Base-by-base conservation (phyloP, 1,284 basidiomycete genomes). In the Xerocomus amazonicus region DNA sequence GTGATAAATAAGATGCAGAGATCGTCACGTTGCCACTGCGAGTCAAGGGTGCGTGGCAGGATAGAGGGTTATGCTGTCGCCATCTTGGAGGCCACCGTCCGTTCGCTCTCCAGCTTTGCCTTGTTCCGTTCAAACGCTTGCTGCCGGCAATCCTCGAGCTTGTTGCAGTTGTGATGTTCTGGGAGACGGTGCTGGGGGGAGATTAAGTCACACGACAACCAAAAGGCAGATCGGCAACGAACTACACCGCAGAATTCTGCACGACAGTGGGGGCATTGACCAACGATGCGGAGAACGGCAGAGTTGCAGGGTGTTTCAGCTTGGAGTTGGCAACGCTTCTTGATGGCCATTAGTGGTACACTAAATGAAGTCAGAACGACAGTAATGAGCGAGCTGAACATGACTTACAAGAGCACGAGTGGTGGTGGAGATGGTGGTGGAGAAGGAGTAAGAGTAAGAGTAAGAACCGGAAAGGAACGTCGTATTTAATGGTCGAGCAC, bases 61-160 rank as follows among this genome's bases (percentile, higher is more conserved):
- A 32, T 23, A 49, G 29, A 55, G 54, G 27, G 48, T 76, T 74
- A 91, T 67, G 84, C 86, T 45, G 81, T 83, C 51, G 84, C 82
- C 78, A 92, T 84, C 83, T 92, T 92, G 62, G 83, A 74, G 33
- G 84, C 83, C 31, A 89, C 83, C n/a, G 90, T 92, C 69, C 85
- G 81, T 71, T 92, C 90, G 58, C 82, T 82, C 76, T 91, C 90
- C 52, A 92, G 73, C 73, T 89, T 89, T 48, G 75, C 77, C 80
- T 92, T 91, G 75, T 92, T 92, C 63, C 81, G 78, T 59, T 90
- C 82, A 65, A 91, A 92, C 12, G 90, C 90, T 67, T 89, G 84
- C 67, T 90, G 84, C 58, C 84, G 74, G 70, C 90, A 92, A 65
- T 84, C 83, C 65, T 87, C 84, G 53, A 92, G 72, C 54, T 90